Evolutionary conservation across 2,329 filamentous ascomycete genomes (phyloP), one percentile per base, ranked within the genome.

Genomic region (Cladosporium sphaerospermum): DNA sequence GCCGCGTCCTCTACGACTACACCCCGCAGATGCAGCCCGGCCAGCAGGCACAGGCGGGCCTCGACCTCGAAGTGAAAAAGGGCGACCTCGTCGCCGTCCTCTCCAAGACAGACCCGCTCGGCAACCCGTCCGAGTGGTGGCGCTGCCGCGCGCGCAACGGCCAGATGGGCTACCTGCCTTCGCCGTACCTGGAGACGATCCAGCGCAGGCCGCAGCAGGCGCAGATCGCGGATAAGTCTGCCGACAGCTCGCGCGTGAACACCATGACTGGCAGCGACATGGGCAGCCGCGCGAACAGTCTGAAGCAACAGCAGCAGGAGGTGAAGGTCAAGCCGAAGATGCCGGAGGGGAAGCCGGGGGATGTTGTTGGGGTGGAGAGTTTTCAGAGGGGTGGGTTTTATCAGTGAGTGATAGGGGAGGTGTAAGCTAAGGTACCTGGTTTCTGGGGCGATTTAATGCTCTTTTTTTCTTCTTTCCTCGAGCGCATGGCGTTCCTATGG

Each of bases 121-220:
- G 93, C 41, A 90, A 93, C 62, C 83, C 89, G 4, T 93, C 88
- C 49, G 92, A 99, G 67, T 99, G 93, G 93, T 99, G 93, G 93
- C 84, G 86, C 60, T 99, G 95, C 72, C 82, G 93, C 52, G 87
- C 92, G 11, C 81, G 93, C 56, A 90, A 97, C 67, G 91, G 90
- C 43, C 81, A 89, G 23, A 85, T 96, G 63, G 93, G 93, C 7
- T 99, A 97, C 67, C 78, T 99, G 5, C 93, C 95, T 2, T 84
- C 86, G 1, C 91, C 90, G 1, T 99, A 96, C 65, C 79, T 99
- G 28, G 89, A 96, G 71, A 80, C 78, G 0, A 84, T 93, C 45
- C 79, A 85, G 64, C 73, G 82, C 50, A 73, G 75, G 56, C 69
- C 75, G 54, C 73, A 75, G 44, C 74, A 58, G 47, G 70, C 67